These are phyloP conservation scores for Aurinia saxatilis DNA, from an alignment of 345 rosid genomes.

Conservation along the genomic window DNA sequence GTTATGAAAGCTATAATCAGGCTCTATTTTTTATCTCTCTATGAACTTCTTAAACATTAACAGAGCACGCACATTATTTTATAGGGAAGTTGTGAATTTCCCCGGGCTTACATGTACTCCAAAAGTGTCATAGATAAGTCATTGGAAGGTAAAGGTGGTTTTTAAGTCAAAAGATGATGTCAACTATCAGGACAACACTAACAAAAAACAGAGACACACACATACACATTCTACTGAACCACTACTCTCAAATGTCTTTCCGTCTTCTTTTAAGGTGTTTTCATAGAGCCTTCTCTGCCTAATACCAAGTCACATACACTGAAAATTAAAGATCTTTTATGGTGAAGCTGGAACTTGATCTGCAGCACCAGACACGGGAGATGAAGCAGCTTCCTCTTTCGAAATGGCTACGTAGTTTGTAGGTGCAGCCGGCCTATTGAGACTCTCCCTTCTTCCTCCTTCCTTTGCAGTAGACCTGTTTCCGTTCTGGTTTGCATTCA, in stretches of 20 bases:
- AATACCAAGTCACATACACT: constrained; percentile 14
- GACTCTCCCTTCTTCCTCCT: constrained; percentile 64
- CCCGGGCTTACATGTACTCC: background rate
- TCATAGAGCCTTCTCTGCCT: constrained; percentile 20
- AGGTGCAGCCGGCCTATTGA: constrained; percentile 59
- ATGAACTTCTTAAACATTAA: background rate
- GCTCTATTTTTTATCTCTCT: background rate
- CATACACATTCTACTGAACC: constrained; percentile 23
- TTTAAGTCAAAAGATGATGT: constrained; percentile 3
- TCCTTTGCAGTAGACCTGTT: constrained; percentile 62
- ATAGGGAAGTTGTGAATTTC: background rate
- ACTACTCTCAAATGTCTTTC: constrained; percentile 23
- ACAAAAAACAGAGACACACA: constrained; percentile 16
- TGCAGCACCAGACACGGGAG: constrained; percentile 52
- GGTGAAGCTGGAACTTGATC: constrained; percentile 69
- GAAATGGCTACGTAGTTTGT: constrained; percentile 67
- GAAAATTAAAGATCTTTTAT: constrained; percentile 27
- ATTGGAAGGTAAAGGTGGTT: background rate
- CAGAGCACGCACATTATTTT: background rate
- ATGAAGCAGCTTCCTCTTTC: constrained; percentile 72
- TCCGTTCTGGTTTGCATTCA: constrained; percentile 75
- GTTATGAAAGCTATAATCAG: no score
- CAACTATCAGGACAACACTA: constrained; percentile 25
- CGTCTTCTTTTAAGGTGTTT: constrained; percentile 12
- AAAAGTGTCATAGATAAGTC: background rate